A percentile compares a stretch with the other conserved stretches of the same genome.
These are phyloP conservation scores for Penicillium crystallinum DNA, from an alignment of 495 filamentous ascomycete species.

Conservation along the genomic window DNA sequence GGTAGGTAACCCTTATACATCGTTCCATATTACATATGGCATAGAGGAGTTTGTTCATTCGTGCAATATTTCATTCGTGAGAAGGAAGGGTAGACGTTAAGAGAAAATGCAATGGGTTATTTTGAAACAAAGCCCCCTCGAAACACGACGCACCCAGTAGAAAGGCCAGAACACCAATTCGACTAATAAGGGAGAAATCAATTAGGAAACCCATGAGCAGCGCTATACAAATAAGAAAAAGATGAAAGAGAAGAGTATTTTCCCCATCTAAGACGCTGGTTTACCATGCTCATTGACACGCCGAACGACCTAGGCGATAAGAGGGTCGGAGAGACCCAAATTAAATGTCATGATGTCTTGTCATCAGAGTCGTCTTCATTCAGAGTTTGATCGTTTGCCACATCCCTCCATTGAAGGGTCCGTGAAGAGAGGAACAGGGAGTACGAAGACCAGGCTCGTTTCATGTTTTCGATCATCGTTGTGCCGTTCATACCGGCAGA, in stretches of 20 bases:
- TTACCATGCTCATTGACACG: constrained; percentile 28
- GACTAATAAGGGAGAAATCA: constrained; percentile 11
- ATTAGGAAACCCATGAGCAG: constrained; percentile 12
- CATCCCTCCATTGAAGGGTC: constrained; percentile 11
- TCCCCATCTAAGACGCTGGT: constrained; percentile 24
- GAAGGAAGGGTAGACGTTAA: neutral
- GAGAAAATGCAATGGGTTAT: constrained; percentile 6
- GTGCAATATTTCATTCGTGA: constrained; percentile 4
- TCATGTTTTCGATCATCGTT: constrained; percentile 14
- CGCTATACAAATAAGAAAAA: constrained; percentile 27
- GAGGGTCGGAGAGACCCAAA: constrained; percentile 17
- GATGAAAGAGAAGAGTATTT: constrained; percentile 12
- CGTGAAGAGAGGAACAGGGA: constrained; percentile 9
- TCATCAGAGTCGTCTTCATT: constrained; percentile 32
- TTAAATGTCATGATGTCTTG: constrained; percentile 29
- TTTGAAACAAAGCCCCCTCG: neutral
- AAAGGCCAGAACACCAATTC: constrained; percentile 23
- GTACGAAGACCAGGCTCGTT: constrained; percentile 17
- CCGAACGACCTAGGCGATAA: constrained; percentile 22
- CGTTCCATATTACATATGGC: neutral
- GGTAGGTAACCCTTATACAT: too few species aligned
- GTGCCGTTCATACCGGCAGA: constrained; percentile 13
- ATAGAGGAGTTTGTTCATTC: neutral
- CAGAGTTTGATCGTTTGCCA: constrained; percentile 19
- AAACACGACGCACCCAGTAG: constrained; percentile 2